Base-by-base conservation (phyloP, 768 basidiomycete genomes). In the Daedaleopsis sinensis region DNA sequence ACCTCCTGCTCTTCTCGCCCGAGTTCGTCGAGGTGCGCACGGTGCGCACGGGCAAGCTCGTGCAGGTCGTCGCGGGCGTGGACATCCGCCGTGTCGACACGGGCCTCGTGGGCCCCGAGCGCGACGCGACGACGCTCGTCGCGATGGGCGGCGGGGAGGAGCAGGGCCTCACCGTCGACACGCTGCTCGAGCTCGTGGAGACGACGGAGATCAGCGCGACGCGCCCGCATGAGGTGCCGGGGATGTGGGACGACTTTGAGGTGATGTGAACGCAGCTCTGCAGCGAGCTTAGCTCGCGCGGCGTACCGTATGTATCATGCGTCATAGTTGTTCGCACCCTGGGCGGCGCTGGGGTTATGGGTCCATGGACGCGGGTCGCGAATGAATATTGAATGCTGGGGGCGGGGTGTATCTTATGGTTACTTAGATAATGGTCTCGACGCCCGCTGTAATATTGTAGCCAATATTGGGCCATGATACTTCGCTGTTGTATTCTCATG, bases 51-150 rank as follows among this genome's bases (percentile, higher is more conserved):
- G 87, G 90, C 5, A 73, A 82, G 53, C 84, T 94, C 19, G 84
- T 87, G n/a, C 93, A 94, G 73, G 89, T 93, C n/a, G 85, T 94
- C 47, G 89, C 91, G 68, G 91, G 81, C 0, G 66, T 68, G 12
- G 89, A 92, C 66, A 82, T 94, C 39, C 84, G 90, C 24, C 78
- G 91, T 32, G 72, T 91, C 51, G 80, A 89, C 70, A 72, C 76
- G 13, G 80, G 78, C 0, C 72, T 67, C 43, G 53, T 67, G 36
- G 61, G 76, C 43, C 73, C 77, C 46, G 67, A 66, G 16, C 76
- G 81, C 35, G 62, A 64, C 47, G 82, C 83, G 53, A 78, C 84
- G 7, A 77, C 90, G 23, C 69, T 93, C 48, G 76, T 88, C 5
- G 89, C 81, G 13, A 88, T 88, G 87, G 80, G 77, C 43, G 90